Evolutionary conservation across 768 basidiomycete genomes (phyloP).

Genomic region (Rossbeevera mucosa): DNA sequence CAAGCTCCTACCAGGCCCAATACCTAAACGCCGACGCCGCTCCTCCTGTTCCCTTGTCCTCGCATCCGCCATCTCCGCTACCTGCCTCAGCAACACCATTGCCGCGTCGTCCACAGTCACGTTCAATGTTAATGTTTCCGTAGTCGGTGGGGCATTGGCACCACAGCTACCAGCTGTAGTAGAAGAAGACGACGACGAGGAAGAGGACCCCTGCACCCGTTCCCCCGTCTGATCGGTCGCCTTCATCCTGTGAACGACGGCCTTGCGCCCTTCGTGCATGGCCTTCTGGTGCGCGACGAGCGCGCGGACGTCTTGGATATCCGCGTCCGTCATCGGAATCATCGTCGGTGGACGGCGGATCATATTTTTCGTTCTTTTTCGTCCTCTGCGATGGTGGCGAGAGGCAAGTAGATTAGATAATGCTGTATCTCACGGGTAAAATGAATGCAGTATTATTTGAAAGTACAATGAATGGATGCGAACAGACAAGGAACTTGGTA

Average conservation of each 20-base stretch:
- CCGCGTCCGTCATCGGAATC: slow-evolving; percentile 69
- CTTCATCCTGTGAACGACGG: slow-evolving; percentile 41
- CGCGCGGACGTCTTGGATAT: slow-evolving; percentile 75
- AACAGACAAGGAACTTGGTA: too few species aligned
- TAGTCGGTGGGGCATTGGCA: neutral
- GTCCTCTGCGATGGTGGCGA: neutral
- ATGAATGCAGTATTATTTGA: neutral
- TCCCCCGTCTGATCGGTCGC: slow-evolving; percentile 32
- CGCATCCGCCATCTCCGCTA: slow-evolving; percentile 3
- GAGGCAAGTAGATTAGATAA: neutral
- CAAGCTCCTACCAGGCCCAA: slow-evolving; percentile 1
- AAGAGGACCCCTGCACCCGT: neutral
- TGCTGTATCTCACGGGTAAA: neutral
- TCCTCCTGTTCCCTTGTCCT: slow-evolving; percentile 26
- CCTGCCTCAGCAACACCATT: neutral
- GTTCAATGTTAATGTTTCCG: neutral
- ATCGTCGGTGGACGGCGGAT: slow-evolving; percentile 74
- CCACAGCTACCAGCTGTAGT: neutral
- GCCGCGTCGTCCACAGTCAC: neutral
- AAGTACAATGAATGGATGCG: neutral
- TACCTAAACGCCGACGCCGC: slow-evolving; percentile 25
- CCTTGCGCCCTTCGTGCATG: slow-evolving; percentile 35
- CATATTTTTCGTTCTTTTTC: slow-evolving; percentile 38
- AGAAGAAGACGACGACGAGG: neutral
- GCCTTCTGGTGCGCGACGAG: slow-evolving; percentile 48